Conservation (phyloP, 805 yeast genomes). For the Kazachstania taianensis region DNA sequence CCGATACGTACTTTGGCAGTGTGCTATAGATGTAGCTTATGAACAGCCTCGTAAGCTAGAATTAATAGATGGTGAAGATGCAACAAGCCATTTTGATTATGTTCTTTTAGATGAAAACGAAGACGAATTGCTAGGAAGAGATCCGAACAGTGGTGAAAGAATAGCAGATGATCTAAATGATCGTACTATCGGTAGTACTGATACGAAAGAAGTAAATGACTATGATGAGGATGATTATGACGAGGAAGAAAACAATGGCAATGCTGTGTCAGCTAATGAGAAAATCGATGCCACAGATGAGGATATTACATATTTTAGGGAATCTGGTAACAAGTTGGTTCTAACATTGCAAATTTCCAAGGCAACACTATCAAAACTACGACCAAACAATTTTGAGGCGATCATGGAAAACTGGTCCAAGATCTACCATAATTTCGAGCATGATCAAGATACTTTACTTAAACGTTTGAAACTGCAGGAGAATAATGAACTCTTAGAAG, state of each 20-base stretch:
- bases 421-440: slow-evolving; percentile 66
- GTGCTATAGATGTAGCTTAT: slow-evolving; percentile 32
- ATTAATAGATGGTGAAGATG: slow-evolving; percentile 19
- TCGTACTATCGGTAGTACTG: neutral
- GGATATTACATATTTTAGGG: neutral
- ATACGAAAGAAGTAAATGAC: slow-evolving; percentile 1
- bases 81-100: slow-evolving; percentile 8
- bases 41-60: too few species aligned
- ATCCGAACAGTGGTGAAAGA: neutral
- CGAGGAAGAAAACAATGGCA: slow-evolving; percentile 5
- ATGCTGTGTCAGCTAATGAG: neutral
- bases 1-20: slow-evolving; percentile 63
- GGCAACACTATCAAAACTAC: slow-evolving; percentile 27
- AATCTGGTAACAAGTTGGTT: slow-evolving; percentile 16
- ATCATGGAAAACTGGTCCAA: slow-evolving; percentile 56
- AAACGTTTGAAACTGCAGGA: slow-evolving; percentile 71
- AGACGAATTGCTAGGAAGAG: neutral
- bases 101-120: slow-evolving; percentile 10
- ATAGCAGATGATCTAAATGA: slow-evolving; percentile 1
- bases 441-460: slow-evolving; percentile 61
- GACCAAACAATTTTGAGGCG: slow-evolving; percentile 26
- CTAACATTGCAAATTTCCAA: slow-evolving; percentile 29
- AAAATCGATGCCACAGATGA: neutral
- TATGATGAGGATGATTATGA: slow-evolving; percentile 11
- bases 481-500: slow-evolving; percentile 56